Percentiles rank a stretch among this genome's conserved stretches.
These are phyloP conservation scores for Psilocybe cyanescens DNA, from an alignment of 768 basidiomycete genomes.

Conservation along the genomic window DNA sequence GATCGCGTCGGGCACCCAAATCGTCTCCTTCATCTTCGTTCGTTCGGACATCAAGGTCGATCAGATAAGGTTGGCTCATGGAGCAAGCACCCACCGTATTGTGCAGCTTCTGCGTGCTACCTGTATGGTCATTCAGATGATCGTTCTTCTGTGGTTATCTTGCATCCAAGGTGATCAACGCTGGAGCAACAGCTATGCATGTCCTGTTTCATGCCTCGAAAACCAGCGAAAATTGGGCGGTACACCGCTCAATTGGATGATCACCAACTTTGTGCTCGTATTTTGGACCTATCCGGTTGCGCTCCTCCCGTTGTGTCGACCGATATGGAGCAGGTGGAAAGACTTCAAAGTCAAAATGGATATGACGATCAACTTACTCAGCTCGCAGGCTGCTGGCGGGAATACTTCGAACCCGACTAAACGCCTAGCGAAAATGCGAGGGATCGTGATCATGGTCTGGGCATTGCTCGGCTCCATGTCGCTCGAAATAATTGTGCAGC, in stretches of 20 bases:
- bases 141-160: not conserved
- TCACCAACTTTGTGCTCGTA: not conserved
- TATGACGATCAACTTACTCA: not conserved
- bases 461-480: not conserved
- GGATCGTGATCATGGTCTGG: not conserved
- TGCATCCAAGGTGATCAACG: not conserved
- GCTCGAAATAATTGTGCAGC: not conserved
- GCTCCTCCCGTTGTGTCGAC: not conserved
- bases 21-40: slow-evolving; percentile 1
- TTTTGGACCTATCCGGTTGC: not conserved
- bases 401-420: not conserved
- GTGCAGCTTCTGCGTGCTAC: not conserved
- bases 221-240: not conserved
- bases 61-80: not conserved
- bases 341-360: not conserved
- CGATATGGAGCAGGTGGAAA: not conserved
- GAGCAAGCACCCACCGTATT: not conserved
- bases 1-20: not conserved
- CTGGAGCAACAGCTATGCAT: not conserved
- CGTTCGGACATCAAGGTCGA: not conserved
- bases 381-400: not conserved
- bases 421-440: not conserved
- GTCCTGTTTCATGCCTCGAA: not conserved
- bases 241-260: not conserved
- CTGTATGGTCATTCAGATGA: not conserved